Evolutionary conservation across 306 rosid species (phyloP).

Genomic region (Adenanthera pavonina): DNA sequence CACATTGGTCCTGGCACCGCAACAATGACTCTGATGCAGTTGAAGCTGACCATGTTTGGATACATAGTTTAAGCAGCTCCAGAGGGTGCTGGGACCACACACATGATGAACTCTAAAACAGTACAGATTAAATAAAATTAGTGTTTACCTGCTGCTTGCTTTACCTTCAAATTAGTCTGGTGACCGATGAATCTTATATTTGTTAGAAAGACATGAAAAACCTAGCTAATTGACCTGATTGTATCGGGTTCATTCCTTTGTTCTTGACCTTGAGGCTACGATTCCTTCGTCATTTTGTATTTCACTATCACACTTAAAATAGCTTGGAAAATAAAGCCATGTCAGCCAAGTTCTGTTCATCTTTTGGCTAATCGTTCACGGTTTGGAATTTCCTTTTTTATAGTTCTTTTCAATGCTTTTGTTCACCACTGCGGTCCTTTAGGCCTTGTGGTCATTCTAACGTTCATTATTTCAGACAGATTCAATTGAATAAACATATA

Average conservation of each 20-base stretch:
- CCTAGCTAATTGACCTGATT: not conserved
- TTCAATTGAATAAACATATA: not conserved
- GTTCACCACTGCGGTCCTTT: not conserved
- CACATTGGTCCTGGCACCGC: slow-evolving; percentile 88
- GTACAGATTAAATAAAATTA: not conserved
- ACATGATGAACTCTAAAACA: slow-evolving; percentile 43
- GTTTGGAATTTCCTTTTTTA: too few species aligned
- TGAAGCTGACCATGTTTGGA: slow-evolving; percentile 63
- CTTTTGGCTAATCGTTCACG: not conserved
- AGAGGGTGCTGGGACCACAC: slow-evolving; percentile 35
- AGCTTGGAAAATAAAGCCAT: not conserved
- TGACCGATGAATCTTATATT: not conserved
- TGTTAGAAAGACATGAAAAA: not conserved
- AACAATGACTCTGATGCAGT: slow-evolving; percentile 60
- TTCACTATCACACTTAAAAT: not conserved
- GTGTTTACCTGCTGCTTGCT: not conserved
- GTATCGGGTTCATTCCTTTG: not conserved
- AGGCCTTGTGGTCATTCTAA: too few species aligned
- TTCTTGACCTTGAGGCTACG: not conserved
- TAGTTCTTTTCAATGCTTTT: too few species aligned
- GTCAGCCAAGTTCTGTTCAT: too few species aligned
- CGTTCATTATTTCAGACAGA: not conserved
- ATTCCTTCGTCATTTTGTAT: not conserved
- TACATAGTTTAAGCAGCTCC: slow-evolving; percentile 52
- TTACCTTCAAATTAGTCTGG: not conserved